Percentiles rank a stretch among this genome's conserved stretches.
Evolutionary conservation across 116 monocot species (phyloP).

Genomic region (Trichopus zeylanicus): DNA sequence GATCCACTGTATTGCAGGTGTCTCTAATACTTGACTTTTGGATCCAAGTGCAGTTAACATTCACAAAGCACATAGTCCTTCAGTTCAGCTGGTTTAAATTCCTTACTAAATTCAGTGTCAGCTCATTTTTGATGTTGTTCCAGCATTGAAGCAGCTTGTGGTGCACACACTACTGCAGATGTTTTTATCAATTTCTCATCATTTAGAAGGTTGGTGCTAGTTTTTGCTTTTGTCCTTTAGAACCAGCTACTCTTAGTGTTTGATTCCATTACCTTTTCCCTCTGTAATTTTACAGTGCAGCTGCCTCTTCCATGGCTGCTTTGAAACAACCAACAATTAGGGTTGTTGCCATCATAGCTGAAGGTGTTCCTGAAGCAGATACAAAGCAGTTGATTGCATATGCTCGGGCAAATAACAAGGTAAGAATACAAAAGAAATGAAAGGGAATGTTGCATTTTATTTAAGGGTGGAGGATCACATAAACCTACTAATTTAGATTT

Average conservation of each 20-base stretch:
- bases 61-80: too few relatives aligned
- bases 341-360: constrained; percentile 96
- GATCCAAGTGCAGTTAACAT: too few relatives aligned
- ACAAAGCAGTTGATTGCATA: constrained; percentile 81
- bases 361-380: constrained; percentile 96
- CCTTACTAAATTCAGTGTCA: too few relatives aligned
- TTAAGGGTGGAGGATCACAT: neutral
- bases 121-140: neutral
- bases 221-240: neutral
- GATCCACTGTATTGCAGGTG: too few relatives aligned
- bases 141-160: constrained; percentile 89
- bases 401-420: constrained; percentile 95
- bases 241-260: neutral
- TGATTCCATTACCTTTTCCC: neutral
- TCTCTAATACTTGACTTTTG: too few relatives aligned
- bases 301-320: constrained; percentile 91
- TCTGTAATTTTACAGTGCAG: constrained; percentile 56
- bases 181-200: constrained; percentile 99
- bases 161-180: constrained; percentile 91
- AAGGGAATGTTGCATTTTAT: neutral
- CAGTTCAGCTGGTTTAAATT: too few relatives aligned
- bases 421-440: constrained; percentile 6
- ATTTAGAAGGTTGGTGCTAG: constrained; percentile 71
- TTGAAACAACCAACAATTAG: constrained; percentile 90
- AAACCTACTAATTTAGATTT: neutral